phyloP scores from a whole-genome alignment of 371 early-diverging fungal genomes.

The Syncephalastrum contaminatum region DNA sequence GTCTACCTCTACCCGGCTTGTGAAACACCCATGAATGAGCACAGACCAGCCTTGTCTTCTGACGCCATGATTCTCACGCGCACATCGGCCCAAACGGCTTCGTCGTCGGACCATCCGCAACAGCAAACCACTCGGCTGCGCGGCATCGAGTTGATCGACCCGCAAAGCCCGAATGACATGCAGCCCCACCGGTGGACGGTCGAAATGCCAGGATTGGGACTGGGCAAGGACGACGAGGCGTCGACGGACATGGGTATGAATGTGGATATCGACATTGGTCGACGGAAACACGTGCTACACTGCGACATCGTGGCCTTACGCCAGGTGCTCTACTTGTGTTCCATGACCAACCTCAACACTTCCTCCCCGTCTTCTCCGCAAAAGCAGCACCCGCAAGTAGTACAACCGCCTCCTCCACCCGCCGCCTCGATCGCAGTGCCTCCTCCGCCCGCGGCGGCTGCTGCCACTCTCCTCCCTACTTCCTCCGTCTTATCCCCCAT shows the following conservation, averaged over 20 bases:
- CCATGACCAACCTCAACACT: conserved; percentile 4
- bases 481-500: neutral
- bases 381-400: neutral
- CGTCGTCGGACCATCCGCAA: neutral
- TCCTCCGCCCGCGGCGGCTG: conserved; percentile 2
- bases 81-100: neutral
- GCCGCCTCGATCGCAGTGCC: neutral
- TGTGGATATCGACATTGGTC: conserved; percentile 33
- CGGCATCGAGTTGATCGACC: conserved; percentile 14
- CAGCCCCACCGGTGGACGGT: conserved; percentile 18
- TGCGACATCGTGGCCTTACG: conserved; percentile 36
- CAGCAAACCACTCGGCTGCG: conserved; percentile 10
- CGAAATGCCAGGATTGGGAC: conserved; percentile 25
- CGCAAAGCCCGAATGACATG: neutral
- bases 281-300: conserved; percentile 27
- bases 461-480: neutral
- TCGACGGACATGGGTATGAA: conserved; percentile 28
- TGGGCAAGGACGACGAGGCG: conserved; percentile 17
- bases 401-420: neutral
- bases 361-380: neutral
- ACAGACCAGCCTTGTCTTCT: conserved; percentile 8
- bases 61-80: conserved; percentile 19
- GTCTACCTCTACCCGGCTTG: conserved; percentile 30
- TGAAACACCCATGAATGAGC: conserved; percentile 1
- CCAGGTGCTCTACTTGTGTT: conserved; percentile 29